These are phyloP conservation scores for Leptographium wingfieldii DNA, from an alignment of 2,329 filamentous ascomycete species.

Conservation along the genomic window DNA sequence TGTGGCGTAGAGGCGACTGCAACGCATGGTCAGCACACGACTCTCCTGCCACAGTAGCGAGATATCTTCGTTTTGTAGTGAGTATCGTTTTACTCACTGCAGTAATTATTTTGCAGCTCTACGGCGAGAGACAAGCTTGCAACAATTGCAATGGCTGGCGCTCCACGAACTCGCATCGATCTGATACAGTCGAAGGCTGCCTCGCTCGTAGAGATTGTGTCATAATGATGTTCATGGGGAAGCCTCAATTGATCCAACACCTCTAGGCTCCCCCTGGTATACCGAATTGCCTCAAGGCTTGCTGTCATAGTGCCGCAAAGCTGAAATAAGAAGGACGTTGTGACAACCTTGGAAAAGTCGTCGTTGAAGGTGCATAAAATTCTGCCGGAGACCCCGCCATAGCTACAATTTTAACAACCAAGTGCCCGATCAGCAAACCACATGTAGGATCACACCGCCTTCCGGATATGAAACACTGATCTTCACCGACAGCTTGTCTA, in stretches of 20 bases:
- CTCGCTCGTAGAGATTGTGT: constrained; percentile 54
- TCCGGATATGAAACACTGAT: neutral
- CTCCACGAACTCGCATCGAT: constrained; percentile 67
- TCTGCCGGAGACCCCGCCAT: neutral
- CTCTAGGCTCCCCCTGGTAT: constrained; percentile 56
- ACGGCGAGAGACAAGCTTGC: constrained; percentile 80
- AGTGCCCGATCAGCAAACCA: neutral
- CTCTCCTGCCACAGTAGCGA: neutral
- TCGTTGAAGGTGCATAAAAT: neutral
- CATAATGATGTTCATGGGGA: constrained; percentile 69
- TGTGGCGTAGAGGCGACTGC: constrained; percentile 28
- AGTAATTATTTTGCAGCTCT: constrained; percentile 52
- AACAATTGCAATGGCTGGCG: constrained; percentile 96
- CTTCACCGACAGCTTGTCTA: neutral
- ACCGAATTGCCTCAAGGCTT: constrained; percentile 68
- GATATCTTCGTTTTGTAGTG: too few relatives aligned
- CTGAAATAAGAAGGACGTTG: neutral
- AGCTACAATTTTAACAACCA: neutral
- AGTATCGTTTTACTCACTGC: constrained; percentile 20
- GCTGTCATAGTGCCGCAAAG: constrained; percentile 9
- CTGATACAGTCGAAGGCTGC: constrained; percentile 76
- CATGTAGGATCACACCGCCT: constrained; percentile 4
- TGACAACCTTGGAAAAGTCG: neutral
- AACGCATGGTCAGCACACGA: neutral
- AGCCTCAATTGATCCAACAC: constrained; percentile 77